Percentiles rank a stretch among this genome's conserved stretches.
Evolutionary conservation across 2,329 filamentous ascomycete species (phyloP).

Genomic region (Fusarium cicatricum): DNA sequence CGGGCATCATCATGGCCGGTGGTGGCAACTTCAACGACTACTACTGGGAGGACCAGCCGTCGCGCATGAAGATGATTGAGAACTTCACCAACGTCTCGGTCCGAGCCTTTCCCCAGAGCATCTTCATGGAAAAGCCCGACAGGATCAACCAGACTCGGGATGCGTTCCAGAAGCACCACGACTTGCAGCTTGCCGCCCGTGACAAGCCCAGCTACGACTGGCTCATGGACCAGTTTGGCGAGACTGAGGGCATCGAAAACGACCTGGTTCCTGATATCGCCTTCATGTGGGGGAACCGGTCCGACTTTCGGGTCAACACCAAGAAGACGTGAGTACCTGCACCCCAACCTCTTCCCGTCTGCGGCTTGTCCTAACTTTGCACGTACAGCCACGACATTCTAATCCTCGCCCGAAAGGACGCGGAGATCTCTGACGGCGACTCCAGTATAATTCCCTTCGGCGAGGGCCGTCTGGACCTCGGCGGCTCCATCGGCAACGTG

Average conservation of each 20-base stretch:
- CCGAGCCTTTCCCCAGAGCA: conserved; percentile 40
- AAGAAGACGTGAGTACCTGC: conserved; percentile 38
- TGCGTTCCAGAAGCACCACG: conserved; percentile 34
- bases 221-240: conserved; percentile 35
- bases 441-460: conserved; percentile 35
- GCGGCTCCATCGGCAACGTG: conserved; percentile 35
- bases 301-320: conserved; percentile 38
- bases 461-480: conserved; percentile 35
- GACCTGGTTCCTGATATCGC: conserved; percentile 41
- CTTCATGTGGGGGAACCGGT: conserved; percentile 42
- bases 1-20: conserved; percentile 42
- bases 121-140: conserved; percentile 36
- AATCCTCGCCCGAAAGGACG: conserved; percentile 40
- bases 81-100: conserved; percentile 36
- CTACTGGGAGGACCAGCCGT: conserved; percentile 43
- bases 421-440: conserved; percentile 36
- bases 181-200: conserved; percentile 39
- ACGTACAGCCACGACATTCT: conserved; percentile 35
- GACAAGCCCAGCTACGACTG: conserved; percentile 41
- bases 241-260: conserved; percentile 31
- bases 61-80: conserved; percentile 42
- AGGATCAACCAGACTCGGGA: conserved; percentile 31
- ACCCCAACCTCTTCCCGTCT: neutral
- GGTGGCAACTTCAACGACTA: conserved; percentile 43
- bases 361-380: conserved; percentile 14